Evolutionary conservation across 2,329 filamentous ascomycete species (phyloP), one percentile per base, ranked within the genome.

Genomic region (Diaporthe citriasiana): DNA sequence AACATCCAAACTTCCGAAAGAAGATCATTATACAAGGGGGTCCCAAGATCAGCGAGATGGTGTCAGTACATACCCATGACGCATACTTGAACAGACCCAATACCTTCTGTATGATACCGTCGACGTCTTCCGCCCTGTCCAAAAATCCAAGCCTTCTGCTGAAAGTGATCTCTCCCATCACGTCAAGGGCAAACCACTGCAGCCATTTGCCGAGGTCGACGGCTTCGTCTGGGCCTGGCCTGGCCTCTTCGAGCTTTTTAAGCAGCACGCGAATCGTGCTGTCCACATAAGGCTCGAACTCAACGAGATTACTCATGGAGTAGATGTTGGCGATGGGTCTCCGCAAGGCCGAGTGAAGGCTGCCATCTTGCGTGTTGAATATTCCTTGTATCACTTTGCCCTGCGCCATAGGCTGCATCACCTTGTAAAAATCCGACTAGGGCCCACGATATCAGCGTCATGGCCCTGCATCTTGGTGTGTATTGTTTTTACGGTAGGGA

Each of bases 261-360:
- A 82, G 79, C 66, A 80, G 77, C 9, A 79, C 59, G 6, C 70
- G 25, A n/a, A 77, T 77, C 25, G 76, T 77, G 9, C 55, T 72
- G 65, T 80, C 78, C 0, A 80, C 76, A 19, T 75, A 74, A 3
- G 77, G 77, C 68, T 80, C 79, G 30, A 78, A 79, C 47, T 74
- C 53, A 19, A 79, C 74, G 2, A 80, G 75, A 13, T 73, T 78
- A 25, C 50, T 78, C 77, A 80, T 78, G 2, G 78, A 78, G 59
- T 79, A 80, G 4, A 76, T 71, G 55, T 42, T 65, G 0, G 78
- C 74, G 13, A 80, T 75, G 15, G 78, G 77, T 17, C 74, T 71
- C 50, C 77, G 77, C 22, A 79, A 50, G 27, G 35, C 50, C 9
- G 74, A 73, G 53, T 80, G 79, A 17, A 79, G 35, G 38, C 27